Percentiles rank a stretch among this genome's conserved stretches.
These are phyloP conservation scores for Nitzschia putrida DNA, from an alignment of 108 stramenopile species.

Conservation along the genomic window DNA sequence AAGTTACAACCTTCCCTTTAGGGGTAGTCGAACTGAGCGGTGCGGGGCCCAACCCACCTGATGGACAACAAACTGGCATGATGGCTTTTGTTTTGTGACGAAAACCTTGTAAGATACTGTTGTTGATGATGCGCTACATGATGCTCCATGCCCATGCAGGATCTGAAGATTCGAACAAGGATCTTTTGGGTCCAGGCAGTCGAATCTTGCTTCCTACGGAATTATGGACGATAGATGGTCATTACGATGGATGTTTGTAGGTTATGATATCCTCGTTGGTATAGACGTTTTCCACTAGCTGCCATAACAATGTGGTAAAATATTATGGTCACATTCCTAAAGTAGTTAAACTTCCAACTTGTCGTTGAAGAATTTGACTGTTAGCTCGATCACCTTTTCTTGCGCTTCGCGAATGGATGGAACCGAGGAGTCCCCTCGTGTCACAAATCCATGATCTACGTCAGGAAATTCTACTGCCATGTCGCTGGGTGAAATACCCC, in stretches of 20 bases:
- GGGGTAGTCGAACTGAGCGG: not conserved
- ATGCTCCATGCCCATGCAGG: too few species aligned
- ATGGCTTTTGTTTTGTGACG: conserved; percentile 64
- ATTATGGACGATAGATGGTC: too few species aligned
- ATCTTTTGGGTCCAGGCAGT: too few species aligned
- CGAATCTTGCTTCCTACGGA: too few species aligned
- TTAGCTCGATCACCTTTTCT: not conserved
- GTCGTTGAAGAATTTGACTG: not conserved
- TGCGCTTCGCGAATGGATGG: not conserved
- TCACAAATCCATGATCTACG: not conserved
- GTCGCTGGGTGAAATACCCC: not conserved
- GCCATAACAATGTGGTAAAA: too few species aligned
- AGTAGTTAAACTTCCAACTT: too few species aligned
- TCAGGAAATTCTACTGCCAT: not conserved
- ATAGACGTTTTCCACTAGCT: too few species aligned
- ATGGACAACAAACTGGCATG: conserved; percentile 1
- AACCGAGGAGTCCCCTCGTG: not conserved
- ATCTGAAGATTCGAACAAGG: too few species aligned
- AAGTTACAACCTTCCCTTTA: not conserved
- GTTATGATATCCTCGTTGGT: too few species aligned
- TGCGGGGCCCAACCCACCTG: conserved; percentile 3
- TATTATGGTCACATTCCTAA: too few species aligned
- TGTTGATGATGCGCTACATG: too few species aligned
- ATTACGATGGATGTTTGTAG: too few species aligned
- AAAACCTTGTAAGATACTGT: not conserved